Percentiles rank a stretch among this genome's conserved stretches.
These are phyloP conservation scores for Boletus pseudopeckii DNA, from an alignment of 768 basidiomycete genomes.

Conservation along the genomic window DNA sequence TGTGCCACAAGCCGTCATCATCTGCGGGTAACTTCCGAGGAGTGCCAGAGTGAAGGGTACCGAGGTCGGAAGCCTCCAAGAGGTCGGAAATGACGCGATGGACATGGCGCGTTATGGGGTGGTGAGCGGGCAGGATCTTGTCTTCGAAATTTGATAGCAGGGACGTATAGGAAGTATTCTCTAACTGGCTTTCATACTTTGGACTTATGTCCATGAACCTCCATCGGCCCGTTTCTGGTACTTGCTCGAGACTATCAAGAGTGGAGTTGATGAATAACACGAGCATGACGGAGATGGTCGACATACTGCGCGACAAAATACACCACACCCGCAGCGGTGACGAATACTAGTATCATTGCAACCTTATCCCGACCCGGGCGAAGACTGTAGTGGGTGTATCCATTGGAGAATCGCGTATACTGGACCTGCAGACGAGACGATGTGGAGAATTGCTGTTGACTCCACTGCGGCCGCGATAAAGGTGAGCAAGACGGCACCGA, in stretches of 20 bases:
- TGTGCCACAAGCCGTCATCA: slow-evolving; percentile 22
- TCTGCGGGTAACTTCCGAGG: slow-evolving; percentile 1
- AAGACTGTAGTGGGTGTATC: neutral
- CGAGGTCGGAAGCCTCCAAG: slow-evolving; percentile 69
- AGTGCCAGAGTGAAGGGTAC: slow-evolving; percentile 39
- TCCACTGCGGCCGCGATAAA: neutral
- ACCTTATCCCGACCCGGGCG: slow-evolving; percentile 9
- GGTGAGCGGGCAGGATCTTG: slow-evolving; percentile 60
- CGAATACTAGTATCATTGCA: slow-evolving; percentile 14
- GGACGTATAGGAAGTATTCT: slow-evolving; percentile 37
- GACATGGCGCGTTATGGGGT: slow-evolving; percentile 67
- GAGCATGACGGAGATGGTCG: neutral
- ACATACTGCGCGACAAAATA: slow-evolving; percentile 32
- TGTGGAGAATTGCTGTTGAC: slow-evolving; percentile 19
- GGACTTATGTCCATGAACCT: slow-evolving; percentile 80
- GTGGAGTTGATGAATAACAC: neutral
- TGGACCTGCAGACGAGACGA: slow-evolving; percentile 20
- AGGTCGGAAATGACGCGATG: slow-evolving; percentile 65
- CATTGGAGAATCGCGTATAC: slow-evolving; percentile 28
- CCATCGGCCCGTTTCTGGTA: slow-evolving; percentile 83
- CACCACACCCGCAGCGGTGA: slow-evolving; percentile 20
- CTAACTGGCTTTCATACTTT: slow-evolving; percentile 53
- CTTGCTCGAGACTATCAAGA: slow-evolving; percentile 65
- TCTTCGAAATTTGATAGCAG: slow-evolving; percentile 50
- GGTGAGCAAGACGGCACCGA: neutral